Base-by-base conservation (phyloP, 139 green algal species). In the Chara braunii region DNA sequence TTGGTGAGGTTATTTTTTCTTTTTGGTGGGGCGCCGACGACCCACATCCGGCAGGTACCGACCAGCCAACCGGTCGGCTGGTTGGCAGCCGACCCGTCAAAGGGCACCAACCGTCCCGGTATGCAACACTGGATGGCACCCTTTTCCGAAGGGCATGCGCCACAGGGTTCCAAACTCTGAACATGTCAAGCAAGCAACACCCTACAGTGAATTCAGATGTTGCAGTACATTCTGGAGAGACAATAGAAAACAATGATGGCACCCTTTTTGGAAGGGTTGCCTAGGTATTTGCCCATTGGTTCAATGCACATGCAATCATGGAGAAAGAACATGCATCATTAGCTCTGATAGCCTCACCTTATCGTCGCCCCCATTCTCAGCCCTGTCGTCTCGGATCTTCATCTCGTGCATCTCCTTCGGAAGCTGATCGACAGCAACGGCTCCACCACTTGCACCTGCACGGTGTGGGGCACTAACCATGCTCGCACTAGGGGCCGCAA, bases 331-430 rank as follows among this genome's bases (percentile, higher is more conserved):
- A 40, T 6, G 6, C 45, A 28, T 55, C 14, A 7, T 30, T 55
- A 8, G 8, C 14, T 30, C 45, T 14, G 29, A 5, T 7, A 8
- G 8, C 45, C 45, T 30, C 35, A 55, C 45, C 45, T 42, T 63
- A 51, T 42, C 24, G 6, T 63, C 53, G 18, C 18, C 18, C 18
- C 18, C 18, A 18, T 48, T 18, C 40, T 48, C 18, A 18, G 18
- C 18, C 40, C 18, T 18, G 45, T 55, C 45, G 45, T 65, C 56
- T 35, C 56, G 4, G 11, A 65, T 64, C 12, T n/a, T 64, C 56
- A 65, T 65, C 5, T 65, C 56, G 9, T 65, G 32, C 44, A 65
- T 26, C 34, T 65, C 56, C 40, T 44, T 64, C 7, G 56, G 56
- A 34, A 65, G 34, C 28, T 65, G 56, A n/a, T 65, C 56, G n/a